Evolutionary conservation across 2,329 filamentous ascomycete species (phyloP).

Genomic region (Alternaria angustiovoidea): DNA sequence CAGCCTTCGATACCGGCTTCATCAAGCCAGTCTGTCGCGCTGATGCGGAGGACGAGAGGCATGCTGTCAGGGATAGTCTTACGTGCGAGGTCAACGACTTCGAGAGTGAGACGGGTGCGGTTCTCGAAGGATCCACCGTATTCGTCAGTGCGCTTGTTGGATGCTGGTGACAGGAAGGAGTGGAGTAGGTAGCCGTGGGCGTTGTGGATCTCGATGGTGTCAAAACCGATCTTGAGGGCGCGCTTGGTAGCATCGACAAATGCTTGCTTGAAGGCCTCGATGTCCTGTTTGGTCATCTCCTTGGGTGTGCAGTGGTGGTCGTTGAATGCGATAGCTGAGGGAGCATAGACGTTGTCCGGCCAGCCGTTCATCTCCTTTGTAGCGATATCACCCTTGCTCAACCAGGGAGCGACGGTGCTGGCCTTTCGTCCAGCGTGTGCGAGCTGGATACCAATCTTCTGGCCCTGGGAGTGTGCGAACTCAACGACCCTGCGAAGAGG

Average conservation of each 20-base stretch:
- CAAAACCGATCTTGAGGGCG: slow-evolving; percentile 68
- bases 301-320: slow-evolving; percentile 68
- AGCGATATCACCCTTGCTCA: slow-evolving; percentile 64
- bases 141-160: slow-evolving; percentile 73
- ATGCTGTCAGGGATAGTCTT: slow-evolving; percentile 69
- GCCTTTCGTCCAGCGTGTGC: slow-evolving; percentile 78
- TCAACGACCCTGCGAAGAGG: slow-evolving; percentile 75
- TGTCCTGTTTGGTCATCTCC: slow-evolving; percentile 73
- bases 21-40: slow-evolving; percentile 80
- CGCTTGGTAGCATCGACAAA: slow-evolving; percentile 70
- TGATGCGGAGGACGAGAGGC: slow-evolving; percentile 77
- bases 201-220: slow-evolving; percentile 81
- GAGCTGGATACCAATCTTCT: slow-evolving; percentile 81
- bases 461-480: slow-evolving; percentile 79
- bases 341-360: slow-evolving; percentile 63
- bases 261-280: slow-evolving; percentile 68
- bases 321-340: slow-evolving; percentile 69
- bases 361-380: slow-evolving; percentile 63
- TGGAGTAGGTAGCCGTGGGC: slow-evolving; percentile 82
- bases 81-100: slow-evolving; percentile 70
- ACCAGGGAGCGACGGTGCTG: slow-evolving; percentile 69
- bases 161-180: slow-evolving; percentile 72
- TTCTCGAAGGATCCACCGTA: slow-evolving; percentile 78
- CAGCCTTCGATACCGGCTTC: slow-evolving; percentile 68
- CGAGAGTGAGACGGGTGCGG: slow-evolving; percentile 71